Evolutionary conservation across 192 early-diverging fungal species (phyloP).

Genomic region (Linnemannia exigua): DNA sequence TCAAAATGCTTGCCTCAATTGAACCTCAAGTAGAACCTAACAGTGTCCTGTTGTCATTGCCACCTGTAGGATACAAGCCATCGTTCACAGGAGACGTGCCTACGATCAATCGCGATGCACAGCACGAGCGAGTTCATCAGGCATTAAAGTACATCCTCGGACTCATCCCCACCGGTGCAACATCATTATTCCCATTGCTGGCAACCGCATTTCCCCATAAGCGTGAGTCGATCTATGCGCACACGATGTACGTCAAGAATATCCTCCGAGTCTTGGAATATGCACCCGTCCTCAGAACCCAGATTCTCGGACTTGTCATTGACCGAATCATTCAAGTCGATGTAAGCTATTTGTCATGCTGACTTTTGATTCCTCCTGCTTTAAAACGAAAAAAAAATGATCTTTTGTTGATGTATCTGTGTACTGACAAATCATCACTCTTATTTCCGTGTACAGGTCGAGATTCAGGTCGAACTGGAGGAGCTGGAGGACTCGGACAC

Average conservation of each 20-base stretch:
- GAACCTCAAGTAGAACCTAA: not conserved
- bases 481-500: conserved; percentile 80
- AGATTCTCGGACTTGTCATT: conserved; percentile 81
- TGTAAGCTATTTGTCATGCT: conserved; percentile 60
- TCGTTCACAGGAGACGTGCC: not conserved
- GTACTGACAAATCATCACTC: not conserved
- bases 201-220: conserved; percentile 83
- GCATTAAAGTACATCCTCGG: conserved; percentile 72
- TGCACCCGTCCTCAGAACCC: conserved; percentile 75
- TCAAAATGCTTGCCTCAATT: not conserved
- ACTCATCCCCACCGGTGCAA: conserved; percentile 79
- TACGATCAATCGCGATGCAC: conserved; percentile 11
- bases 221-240: conserved; percentile 66
- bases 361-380: not conserved
- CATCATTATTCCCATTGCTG: conserved; percentile 73
- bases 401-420: not conserved
- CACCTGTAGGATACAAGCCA: conserved; percentile 23
- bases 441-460: conserved; percentile 66
- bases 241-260: conserved; percentile 81
- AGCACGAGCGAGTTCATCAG: conserved; percentile 71
- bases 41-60: not conserved
- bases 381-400: not conserved
- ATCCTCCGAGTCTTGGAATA: conserved; percentile 83
- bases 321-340: conserved; percentile 93
- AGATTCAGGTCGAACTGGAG: conserved; percentile 92